Percentiles rank a stretch among this genome's conserved stretches.
These are phyloP conservation scores for Ganoderma boninense DNA, from an alignment of 1,284 basidiomycete genomes.

Conservation along the genomic window DNA sequence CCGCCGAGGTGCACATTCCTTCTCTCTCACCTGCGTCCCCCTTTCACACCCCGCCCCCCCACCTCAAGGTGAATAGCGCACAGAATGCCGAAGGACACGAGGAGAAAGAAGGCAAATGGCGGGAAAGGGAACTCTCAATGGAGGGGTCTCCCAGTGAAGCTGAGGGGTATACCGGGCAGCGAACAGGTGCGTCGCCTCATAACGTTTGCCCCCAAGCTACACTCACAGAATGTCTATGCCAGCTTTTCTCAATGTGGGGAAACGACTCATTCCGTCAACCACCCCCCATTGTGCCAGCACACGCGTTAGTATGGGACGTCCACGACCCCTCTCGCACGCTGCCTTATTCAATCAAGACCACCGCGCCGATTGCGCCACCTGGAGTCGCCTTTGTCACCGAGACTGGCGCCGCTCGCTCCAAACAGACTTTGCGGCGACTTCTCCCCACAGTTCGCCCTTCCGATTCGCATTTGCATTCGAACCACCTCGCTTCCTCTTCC, in stretches of 20 bases:
- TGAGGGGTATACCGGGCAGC: background rate
- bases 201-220: background rate
- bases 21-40: background rate
- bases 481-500: background rate
- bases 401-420: background rate
- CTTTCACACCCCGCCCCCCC: background rate
- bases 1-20: background rate
- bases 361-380: background rate
- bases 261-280: constrained; percentile 1
- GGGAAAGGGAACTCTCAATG: background rate
- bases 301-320: background rate
- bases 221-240: too few relatives aligned
- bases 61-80: too few relatives aligned
- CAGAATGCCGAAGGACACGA: background rate
- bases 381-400: background rate
- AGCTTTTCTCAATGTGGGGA: constrained; percentile 4
- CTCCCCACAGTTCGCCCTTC: background rate
- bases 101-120: background rate
- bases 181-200: background rate
- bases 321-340: background rate
- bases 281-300: background rate
- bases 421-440: background rate
- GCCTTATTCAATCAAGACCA: background rate
- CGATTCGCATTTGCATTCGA: background rate
- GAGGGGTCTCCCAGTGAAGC: background rate